Evolutionary conservation across 805 yeast species (phyloP).

Genomic region (Torulaspora maleeae): DNA sequence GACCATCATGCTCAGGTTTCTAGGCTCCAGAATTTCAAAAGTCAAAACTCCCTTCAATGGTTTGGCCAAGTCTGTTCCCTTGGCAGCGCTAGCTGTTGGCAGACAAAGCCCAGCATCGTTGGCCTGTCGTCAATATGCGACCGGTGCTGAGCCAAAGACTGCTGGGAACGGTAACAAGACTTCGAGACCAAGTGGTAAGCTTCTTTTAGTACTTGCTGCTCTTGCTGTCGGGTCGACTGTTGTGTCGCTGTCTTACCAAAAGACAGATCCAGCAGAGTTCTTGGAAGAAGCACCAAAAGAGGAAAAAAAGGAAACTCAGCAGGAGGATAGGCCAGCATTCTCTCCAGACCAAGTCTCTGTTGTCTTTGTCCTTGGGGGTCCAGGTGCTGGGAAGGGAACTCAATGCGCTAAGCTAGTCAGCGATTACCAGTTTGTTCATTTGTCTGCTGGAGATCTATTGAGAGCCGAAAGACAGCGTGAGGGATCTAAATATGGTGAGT

Average conservation of each 20-base stretch:
- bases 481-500: constrained; percentile 78
- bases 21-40: neutral
- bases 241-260: constrained; percentile 41
- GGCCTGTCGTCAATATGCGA: constrained; percentile 3
- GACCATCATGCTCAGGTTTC: neutral
- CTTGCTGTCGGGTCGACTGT: constrained; percentile 48
- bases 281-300: constrained; percentile 34
- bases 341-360: constrained; percentile 66
- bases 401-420: constrained; percentile 83
- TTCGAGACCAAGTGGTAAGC: constrained; percentile 28
- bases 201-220: constrained; percentile 39
- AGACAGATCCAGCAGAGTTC: constrained; percentile 42
- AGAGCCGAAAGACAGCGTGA: constrained; percentile 85
- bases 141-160: neutral
- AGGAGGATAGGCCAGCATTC: constrained; percentile 42
- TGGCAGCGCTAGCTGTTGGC: neutral
- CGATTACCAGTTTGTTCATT: constrained; percentile 77
- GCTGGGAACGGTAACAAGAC: neutral
- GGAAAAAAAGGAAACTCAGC: constrained; percentile 17
- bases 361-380: constrained; percentile 91
- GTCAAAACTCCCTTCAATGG: neutral
- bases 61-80: neutral
- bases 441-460: constrained; percentile 93
- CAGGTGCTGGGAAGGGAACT: constrained; percentile 97
- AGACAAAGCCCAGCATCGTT: neutral